Evolutionary conservation across 2,329 filamentous ascomycete genomes (phyloP), one percentile per base, ranked within the genome.

Genomic region (Ascochyta viciae-villosae): DNA sequence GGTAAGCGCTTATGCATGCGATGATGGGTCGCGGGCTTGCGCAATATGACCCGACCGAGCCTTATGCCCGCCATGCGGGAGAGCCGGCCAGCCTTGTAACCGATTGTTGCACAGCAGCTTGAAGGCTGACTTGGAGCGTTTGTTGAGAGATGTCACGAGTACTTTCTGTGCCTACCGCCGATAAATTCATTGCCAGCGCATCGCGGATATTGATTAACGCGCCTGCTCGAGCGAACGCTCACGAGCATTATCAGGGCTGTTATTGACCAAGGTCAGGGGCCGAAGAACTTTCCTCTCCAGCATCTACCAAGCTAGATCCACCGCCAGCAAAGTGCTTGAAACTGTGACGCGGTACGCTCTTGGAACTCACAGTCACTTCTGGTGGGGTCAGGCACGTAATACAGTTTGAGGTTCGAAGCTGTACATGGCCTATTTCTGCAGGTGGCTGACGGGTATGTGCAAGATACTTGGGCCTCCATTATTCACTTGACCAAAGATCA

Each of bases 1-100:
- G 29, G 54, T 50, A 50, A 62, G 64, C 67, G 67, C 66, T 65
- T 70, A 68, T 70, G 66, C 63, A 64, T 62, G 67, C 64, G 65
- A 68, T 68, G 57, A 44, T 61, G 58, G 54, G 58, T 31, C 44
- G 53, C 54, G 44, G 50, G 54, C 46, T 61, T 59, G 53, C 58
- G 58, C 51, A 55, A 59, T 54, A 38, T 43, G 43, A 52, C 27
- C 54, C 54, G 23, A 37, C 44, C 34, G 44, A 44, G 54, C 42
- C 53, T 40, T 42, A 42, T 38, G 48, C 54, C 38, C 42, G 35
- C 42, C 29, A 34, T 44, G 54, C 55, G 47, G 43, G 46, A 58
- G 50, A 49, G 37, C 50, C 43, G 58, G 58, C 56, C 35, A 41
- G 45, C 47, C 48, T 24, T 48, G 38, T 23, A 59, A 42, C 57